These are phyloP conservation scores for Tolypocladium nubicola DNA, from an alignment of 2,329 filamentous ascomycete species.

Conservation along the genomic window DNA sequence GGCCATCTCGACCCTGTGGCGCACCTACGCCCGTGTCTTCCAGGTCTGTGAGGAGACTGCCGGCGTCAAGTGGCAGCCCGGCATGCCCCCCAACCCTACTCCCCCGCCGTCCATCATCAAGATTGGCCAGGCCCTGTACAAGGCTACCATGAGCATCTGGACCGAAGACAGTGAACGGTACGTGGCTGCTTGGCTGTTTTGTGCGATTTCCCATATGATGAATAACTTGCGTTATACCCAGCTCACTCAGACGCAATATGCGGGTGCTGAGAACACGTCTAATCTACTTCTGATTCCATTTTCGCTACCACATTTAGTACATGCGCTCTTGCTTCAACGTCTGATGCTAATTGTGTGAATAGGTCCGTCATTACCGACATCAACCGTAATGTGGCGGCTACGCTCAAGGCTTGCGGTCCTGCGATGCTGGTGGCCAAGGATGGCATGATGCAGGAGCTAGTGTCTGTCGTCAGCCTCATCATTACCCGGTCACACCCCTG, in stretches of 20 bases:
- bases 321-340: background rate
- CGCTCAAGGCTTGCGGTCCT: slow-evolving; percentile 83
- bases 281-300: slow-evolving; percentile 26
- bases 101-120: slow-evolving; percentile 73
- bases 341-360: slow-evolving; percentile 2
- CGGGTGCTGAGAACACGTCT: slow-evolving; percentile 78
- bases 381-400: slow-evolving; percentile 85
- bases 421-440: slow-evolving; percentile 67
- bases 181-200: slow-evolving; percentile 29
- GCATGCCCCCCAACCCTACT: slow-evolving; percentile 70
- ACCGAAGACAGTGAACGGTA: slow-evolving; percentile 88
- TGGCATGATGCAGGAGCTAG: slow-evolving; percentile 59
- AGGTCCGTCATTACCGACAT: slow-evolving; percentile 89
- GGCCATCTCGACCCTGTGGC: slow-evolving; percentile 83
- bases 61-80: slow-evolving; percentile 78
- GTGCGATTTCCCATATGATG: slow-evolving; percentile 52
- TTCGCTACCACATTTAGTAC: slow-evolving; percentile 5
- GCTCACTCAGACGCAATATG: slow-evolving; percentile 96
- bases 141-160: slow-evolving; percentile 77
- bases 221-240: slow-evolving; percentile 90
- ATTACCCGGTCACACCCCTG: slow-evolving; percentile 87
- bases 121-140: slow-evolving; percentile 77
- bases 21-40: slow-evolving; percentile 86
- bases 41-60: slow-evolving; percentile 66
- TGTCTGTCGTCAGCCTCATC: slow-evolving; percentile 65